phyloP scores from a whole-genome alignment of 306 rosid species.

The Sesbania bispinosa region DNA sequence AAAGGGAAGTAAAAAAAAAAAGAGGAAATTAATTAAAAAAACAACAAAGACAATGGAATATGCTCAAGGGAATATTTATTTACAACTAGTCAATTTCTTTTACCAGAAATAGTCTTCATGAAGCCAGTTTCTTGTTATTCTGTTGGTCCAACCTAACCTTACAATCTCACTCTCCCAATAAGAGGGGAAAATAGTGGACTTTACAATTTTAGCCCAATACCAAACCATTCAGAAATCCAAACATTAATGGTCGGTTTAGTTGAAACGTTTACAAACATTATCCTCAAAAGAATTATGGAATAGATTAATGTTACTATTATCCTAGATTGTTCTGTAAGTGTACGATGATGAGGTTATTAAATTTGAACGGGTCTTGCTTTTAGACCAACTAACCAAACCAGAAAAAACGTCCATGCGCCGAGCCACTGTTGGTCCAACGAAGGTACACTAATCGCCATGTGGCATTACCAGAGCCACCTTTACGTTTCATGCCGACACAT shows the following conservation, averaged over 20 bases:
- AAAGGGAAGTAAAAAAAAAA: neutral
- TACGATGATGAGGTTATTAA: neutral
- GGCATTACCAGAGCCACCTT: neutral
- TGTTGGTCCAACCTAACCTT: conserved; percentile 7
- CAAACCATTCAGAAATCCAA: neutral
- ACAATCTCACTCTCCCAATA: neutral
- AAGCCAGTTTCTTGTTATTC: conserved; percentile 8
- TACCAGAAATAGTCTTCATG: neutral
- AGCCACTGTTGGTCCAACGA: conserved; percentile 15
- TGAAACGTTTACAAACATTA: conserved; percentile 21
- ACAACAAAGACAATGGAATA: neutral
- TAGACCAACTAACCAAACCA: conserved; percentile 39
- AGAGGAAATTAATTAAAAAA: neutral
- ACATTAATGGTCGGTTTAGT: conserved; percentile 32
- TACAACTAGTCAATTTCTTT: neutral
- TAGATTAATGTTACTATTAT: conserved; percentile 6
- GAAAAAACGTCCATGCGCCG: conserved; percentile 32
- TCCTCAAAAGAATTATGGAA: neutral
- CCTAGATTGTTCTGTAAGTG: neutral
- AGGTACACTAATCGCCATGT: conserved; percentile 20
- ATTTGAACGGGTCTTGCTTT: neutral
- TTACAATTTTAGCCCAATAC: neutral
- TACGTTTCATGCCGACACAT: conserved; percentile 8
- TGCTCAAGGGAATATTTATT: neutral
- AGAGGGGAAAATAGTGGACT: neutral